Conservation (phyloP, 345 rosid genomes). For the Zanthoxylum bungeanum region DNA sequence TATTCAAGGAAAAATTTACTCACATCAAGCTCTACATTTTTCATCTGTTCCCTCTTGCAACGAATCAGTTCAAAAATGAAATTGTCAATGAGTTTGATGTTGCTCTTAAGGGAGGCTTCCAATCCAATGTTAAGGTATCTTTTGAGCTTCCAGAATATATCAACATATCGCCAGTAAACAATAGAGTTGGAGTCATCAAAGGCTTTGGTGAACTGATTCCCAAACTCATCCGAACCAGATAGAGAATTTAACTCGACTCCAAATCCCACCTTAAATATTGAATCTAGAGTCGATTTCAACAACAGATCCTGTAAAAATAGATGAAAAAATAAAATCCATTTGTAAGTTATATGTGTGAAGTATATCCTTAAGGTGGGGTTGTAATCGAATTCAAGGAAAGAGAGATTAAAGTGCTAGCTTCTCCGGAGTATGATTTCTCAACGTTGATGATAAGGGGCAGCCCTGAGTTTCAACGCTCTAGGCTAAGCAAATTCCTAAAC, state of each 20-base stretch:
- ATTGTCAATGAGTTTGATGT: constrained; percentile 30
- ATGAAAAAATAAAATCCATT: not conserved
- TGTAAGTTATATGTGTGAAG: not conserved
- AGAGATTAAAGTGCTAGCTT: not conserved
- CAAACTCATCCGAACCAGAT: constrained; percentile 27
- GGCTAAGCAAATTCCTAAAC: no score
- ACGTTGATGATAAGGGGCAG: no score
- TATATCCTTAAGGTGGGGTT: not conserved
- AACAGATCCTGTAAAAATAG: constrained; percentile 31
- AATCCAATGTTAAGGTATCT: constrained; percentile 34
- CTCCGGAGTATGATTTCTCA: not conserved
- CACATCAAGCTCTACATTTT: constrained; percentile 20
- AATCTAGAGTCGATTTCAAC: constrained; percentile 38
- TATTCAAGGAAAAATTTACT: constrained; percentile 8
- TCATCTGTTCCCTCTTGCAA: constrained; percentile 33
- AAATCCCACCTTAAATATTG: constrained; percentile 42
- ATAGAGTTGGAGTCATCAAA: constrained; percentile 38
- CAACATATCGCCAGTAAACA: constrained; percentile 33
- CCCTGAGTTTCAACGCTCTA: no score
- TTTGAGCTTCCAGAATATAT: constrained; percentile 32
- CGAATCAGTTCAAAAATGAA: constrained; percentile 31
- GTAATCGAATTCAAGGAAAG: constrained; percentile 3
- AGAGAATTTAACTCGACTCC: constrained; percentile 35
- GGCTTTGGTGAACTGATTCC: constrained; percentile 29
- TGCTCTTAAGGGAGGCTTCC: constrained; percentile 39